A percentile compares a stretch with the other conserved stretches of the same genome.
These are phyloP conservation scores for Trapa bicornis DNA, from an alignment of 345 rosid genomes.

Conservation along the genomic window DNA sequence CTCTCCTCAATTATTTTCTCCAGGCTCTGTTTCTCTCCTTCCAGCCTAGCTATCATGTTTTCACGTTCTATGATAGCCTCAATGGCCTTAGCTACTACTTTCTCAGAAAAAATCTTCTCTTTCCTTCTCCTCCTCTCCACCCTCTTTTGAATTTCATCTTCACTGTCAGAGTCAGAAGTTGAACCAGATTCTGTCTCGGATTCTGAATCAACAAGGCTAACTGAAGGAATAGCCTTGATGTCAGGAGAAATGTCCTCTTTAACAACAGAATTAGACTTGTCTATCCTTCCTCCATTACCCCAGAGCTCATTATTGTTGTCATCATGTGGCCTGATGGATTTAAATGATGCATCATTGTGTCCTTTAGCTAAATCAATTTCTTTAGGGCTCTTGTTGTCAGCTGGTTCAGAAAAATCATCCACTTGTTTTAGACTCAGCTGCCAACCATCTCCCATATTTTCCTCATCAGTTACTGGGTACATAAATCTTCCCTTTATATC, in stretches of 20 bases:
- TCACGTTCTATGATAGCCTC: conserved; percentile 72
- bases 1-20: conserved; percentile 90
- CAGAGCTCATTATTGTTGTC: conserved; percentile 24
- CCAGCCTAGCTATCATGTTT: conserved; percentile 73
- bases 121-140: conserved; percentile 60
- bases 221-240: conserved; percentile 22
- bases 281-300: conserved; percentile 24
- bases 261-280: conserved; percentile 19
- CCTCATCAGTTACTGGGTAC: conserved; percentile 15
- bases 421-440: conserved; percentile 15
- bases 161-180: conserved; percentile 72
- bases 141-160: conserved; percentile 37
- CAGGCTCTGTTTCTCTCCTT: conserved; percentile 89
- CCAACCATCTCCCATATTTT: conserved; percentile 24
- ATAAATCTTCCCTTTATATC: conserved; percentile 9
- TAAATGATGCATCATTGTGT: conserved; percentile 19
- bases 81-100: conserved; percentile 64
- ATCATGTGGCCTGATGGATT: conserved; percentile 19
- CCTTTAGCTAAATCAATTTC: conserved; percentile 15
- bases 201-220: conserved; percentile 36
- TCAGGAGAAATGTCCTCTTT: conserved; percentile 25
- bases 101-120: conserved; percentile 65
- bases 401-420: conserved; percentile 18
- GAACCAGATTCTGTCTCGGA: conserved; percentile 53
- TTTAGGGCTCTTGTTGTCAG: conserved; percentile 14